Conservation (phyloP, 139 green algal genomes). For the Deuterostichococcus epilithicus region DNA sequence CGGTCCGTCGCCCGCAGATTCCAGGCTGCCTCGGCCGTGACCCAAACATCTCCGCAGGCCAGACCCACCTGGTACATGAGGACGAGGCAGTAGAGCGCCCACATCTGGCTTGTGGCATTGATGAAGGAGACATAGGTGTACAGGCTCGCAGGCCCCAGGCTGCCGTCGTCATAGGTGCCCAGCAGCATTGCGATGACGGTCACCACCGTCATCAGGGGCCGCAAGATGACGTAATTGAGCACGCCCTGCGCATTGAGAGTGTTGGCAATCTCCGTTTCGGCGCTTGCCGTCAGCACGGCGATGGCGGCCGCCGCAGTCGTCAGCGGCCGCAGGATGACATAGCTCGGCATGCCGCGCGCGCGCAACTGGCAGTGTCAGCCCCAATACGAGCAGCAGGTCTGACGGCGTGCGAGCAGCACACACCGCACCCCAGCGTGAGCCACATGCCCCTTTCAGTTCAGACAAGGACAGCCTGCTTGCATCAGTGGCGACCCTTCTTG, state of each 20-base stretch:
- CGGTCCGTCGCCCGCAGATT: too few species aligned
- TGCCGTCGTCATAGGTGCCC: constrained; percentile 67
- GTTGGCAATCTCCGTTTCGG: too few species aligned
- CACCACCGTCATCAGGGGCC: constrained; percentile 68
- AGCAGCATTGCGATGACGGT: constrained; percentile 59
- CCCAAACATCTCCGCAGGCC: too few species aligned
- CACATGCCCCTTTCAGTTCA: too few species aligned
- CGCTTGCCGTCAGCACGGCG: constrained; percentile 50
- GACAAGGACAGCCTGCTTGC: too few species aligned
- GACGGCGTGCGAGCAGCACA: too few species aligned
- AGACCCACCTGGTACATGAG: constrained; percentile 84
- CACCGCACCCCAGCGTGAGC: too few species aligned
- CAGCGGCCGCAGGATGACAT: constrained; percentile 86
- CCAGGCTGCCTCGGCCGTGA: too few species aligned
- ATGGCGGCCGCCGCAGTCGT: constrained; percentile 65
- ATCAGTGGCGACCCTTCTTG: too few species aligned
- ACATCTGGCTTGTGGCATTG: constrained; percentile 84
- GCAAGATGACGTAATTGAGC: constrained; percentile 90
- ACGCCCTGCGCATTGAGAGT: constrained; percentile 78
- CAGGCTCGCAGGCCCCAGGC: constrained; percentile 36
- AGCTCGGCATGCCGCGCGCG: constrained; percentile 81
- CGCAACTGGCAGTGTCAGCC: too few species aligned
- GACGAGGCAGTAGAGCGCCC: constrained; percentile 94
- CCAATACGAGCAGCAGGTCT: too few species aligned
- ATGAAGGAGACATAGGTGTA: constrained; percentile 81